These are phyloP conservation scores for Rhodofomes roseus DNA, from an alignment of 1,284 basidiomycete species.

Conservation along the genomic window DNA sequence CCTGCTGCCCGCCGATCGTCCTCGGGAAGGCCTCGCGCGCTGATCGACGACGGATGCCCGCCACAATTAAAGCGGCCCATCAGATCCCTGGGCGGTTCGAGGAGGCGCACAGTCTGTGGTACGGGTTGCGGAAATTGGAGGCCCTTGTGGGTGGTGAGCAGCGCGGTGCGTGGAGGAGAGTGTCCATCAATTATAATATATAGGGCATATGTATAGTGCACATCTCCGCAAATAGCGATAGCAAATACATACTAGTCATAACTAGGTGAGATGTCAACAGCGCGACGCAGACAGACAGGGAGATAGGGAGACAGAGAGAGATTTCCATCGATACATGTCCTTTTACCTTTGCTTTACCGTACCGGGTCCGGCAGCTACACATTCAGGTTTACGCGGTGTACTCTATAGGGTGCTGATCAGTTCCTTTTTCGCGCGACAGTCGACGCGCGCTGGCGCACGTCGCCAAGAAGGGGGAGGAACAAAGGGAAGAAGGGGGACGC, in stretches of 20 bases:
- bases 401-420: not conserved
- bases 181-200: slow-evolving; percentile 1
- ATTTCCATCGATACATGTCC: slow-evolving; percentile 10
- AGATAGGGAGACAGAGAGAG: not conserved
- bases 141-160: no score
- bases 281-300: not conserved
- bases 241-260: slow-evolving; percentile 3
- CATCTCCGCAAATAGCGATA: slow-evolving; percentile 4
- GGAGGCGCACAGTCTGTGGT: no score
- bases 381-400: not conserved
- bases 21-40: not conserved
- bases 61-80: not conserved
- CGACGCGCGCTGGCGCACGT: not conserved
- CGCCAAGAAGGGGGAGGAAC: not conserved
- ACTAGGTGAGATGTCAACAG: not conserved
- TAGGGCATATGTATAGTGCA: not conserved
- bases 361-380: not conserved
- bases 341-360: slow-evolving; percentile 1
- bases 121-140: no score
- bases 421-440: not conserved
- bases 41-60: no score
- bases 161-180: no score
- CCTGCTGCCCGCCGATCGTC: not conserved
- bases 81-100: not conserved
- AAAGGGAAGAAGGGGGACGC: not conserved